These are phyloP conservation scores for Ammopiptanthus mongolicus DNA, from an alignment of 306 rosid genomes.

Conservation along the genomic window DNA sequence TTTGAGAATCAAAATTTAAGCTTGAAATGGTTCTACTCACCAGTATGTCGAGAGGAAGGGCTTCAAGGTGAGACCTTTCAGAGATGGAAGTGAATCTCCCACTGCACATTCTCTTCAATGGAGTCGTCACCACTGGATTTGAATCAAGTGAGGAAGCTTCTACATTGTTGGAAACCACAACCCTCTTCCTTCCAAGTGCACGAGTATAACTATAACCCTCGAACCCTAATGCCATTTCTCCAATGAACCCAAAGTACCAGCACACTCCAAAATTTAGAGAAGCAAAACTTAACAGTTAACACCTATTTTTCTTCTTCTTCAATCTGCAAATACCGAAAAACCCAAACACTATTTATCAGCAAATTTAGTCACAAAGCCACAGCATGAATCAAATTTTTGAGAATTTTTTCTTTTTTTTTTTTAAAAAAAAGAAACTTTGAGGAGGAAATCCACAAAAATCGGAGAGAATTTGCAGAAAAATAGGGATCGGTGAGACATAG, in stretches of 20 bases:
- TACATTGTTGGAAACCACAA: constrained; percentile 30
- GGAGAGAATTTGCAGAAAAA: neutral
- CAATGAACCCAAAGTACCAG: neutral
- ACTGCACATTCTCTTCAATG: constrained; percentile 50
- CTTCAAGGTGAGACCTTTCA: constrained; percentile 50
- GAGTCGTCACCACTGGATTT: constrained; percentile 12
- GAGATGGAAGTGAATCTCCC: constrained; percentile 3
- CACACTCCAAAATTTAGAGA: neutral
- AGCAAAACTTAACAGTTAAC: neutral
- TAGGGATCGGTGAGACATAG: neutral
- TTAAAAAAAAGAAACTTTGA: neutral
- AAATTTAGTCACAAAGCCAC: neutral
- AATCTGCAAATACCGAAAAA: neutral
- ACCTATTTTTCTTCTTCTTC: neutral
- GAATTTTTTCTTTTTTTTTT: neutral
- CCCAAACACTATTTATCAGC: neutral
- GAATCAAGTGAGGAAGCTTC: constrained; percentile 18
- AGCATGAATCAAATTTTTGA: neutral
- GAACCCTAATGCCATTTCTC: constrained; percentile 38
- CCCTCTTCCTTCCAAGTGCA: constrained; percentile 62
- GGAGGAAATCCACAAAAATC: neutral
- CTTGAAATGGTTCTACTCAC: constrained; percentile 36
- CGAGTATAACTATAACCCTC: constrained; percentile 36
- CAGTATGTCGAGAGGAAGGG: constrained; percentile 68
- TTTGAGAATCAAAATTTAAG: neutral